Evolutionary conservation across 2,329 filamentous ascomycete species (phyloP), one percentile per base, ranked within the genome.

Genomic region (Ceratocystis papillata): DNA sequence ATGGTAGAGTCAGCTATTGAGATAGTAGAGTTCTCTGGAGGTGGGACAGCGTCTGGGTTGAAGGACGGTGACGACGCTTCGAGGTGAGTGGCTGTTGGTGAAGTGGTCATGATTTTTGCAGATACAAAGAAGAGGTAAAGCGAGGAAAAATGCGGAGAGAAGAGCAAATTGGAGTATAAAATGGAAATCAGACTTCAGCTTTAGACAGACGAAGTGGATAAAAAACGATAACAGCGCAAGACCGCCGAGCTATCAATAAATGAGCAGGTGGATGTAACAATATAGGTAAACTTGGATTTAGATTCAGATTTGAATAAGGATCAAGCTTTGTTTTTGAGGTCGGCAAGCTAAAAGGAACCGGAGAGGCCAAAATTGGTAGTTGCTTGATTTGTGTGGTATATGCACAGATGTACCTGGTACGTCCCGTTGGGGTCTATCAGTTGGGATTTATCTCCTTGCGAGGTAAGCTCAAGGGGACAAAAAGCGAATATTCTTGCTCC

Each of bases 361-460:
- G 28, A 37, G 28, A 59, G 15, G 55, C 55, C 30, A 59, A 59
- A 37, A 28, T 59, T 15, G 17, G 25, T 20, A 59, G 55, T 17
- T 59, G 25, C 28, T 33, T 37, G 55, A n/a, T 59, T n/a, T 37
- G 28, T 20, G 7, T n/a, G 55, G 5, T 59, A n/a, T 37, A 59
- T 59, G 15, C 55, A 59, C 55, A 30, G 17, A 59, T 59, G 55
- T 59, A 37, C 55, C 55, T 37, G 28, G 25, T 59, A 59, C 33
- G 7, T 59, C 33, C 2, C 25, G 28, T 15, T 53, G 3, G 12
- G 10, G 5, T 53, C 20, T 53, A 15, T 28, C 20, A 22, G 20
- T 17, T 59, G 28, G 17, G 55, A 5, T 59, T 37, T 30, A 28
- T 37, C 5, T n/a, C 48, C n/a, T n/a, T 20, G n/a, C 7, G 48